Percentiles rank a stretch among this genome's conserved stretches.
phyloP scores from a whole-genome alignment of 345 rosid genomes.

The Eucalyptus coolabah region DNA sequence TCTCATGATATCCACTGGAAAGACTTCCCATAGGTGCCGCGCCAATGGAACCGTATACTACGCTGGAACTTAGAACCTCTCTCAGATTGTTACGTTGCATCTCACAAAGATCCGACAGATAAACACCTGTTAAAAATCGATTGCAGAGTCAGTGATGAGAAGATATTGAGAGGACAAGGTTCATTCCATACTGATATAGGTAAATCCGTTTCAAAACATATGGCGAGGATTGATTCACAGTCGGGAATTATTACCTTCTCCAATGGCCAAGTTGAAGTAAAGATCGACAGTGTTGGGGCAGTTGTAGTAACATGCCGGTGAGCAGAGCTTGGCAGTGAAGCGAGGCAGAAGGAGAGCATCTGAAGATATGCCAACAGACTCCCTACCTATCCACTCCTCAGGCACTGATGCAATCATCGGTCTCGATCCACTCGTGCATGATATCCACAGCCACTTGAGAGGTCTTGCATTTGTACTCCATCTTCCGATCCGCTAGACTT shows the following conservation, averaged over 20 bases:
- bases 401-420: constrained; percentile 51
- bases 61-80: constrained; percentile 55
- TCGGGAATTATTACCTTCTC: constrained; percentile 62
- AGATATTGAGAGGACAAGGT: not conserved
- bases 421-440: constrained; percentile 64
- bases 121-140: constrained; percentile 43
- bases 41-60: constrained; percentile 18
- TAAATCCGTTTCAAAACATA: not conserved
- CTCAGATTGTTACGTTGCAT: constrained; percentile 45
- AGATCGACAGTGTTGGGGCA: constrained; percentile 93
- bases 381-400: constrained; percentile 69
- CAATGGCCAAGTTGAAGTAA: constrained; percentile 87
- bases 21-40: not conserved
- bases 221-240: not conserved
- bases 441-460: constrained; percentile 69
- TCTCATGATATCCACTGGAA: not conserved
- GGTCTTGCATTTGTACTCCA: constrained; percentile 66
- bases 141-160: not conserved
- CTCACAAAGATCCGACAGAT: constrained; percentile 61
- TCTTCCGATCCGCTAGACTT: constrained; percentile 3
- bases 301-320: constrained; percentile 42
- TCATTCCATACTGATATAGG: too few species aligned
- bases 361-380: constrained; percentile 77
- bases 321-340: constrained; percentile 72
- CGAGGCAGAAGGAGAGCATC: constrained; percentile 74